A percentile compares a stretch with the other conserved stretches of the same genome.
phyloP scores from a whole-genome alignment of 169 alveolate genomes.

The Sarcocystis neurona region DNA sequence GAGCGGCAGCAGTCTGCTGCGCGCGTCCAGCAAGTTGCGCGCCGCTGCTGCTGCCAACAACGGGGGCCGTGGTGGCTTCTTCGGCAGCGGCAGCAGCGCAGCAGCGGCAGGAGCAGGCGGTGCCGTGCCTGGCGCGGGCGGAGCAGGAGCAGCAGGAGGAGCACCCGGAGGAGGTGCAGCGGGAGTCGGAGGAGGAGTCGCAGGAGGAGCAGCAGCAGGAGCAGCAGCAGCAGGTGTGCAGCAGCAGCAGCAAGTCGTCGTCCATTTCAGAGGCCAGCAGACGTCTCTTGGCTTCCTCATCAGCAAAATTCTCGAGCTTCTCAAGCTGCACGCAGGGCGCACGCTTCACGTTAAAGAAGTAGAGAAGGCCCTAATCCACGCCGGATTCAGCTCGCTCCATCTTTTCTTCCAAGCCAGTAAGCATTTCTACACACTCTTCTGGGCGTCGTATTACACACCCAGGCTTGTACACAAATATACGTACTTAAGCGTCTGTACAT shows the following conservation, averaged over 20 bases:
- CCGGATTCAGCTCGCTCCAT: not conserved
- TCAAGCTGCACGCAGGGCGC: slow-evolving; percentile 9
- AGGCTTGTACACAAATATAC: not conserved
- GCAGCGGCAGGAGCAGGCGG: not conserved
- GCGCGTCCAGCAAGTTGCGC: too few species aligned
- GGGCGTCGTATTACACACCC: not conserved
- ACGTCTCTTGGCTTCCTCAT: not conserved
- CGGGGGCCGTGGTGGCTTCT: too few species aligned
- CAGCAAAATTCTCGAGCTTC: not conserved
- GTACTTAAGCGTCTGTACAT: not conserved
- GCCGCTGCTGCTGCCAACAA: too few species aligned
- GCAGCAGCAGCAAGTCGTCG: too few species aligned
- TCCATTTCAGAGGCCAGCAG: slow-evolving; percentile 1
- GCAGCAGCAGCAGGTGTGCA: too few species aligned
- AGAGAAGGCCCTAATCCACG: not conserved
- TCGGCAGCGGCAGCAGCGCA: too few species aligned
- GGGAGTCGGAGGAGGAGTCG: not conserved
- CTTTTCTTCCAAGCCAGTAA: slow-evolving; percentile 15
- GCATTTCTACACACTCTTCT: too few species aligned
- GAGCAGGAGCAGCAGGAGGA: not conserved
- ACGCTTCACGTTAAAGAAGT: slow-evolving; percentile 6
- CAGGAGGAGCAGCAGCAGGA: not conserved
- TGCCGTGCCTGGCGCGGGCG: not conserved
- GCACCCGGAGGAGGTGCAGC: not conserved
- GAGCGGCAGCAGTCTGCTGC: too few species aligned